A percentile compares a stretch with the other conserved stretches of the same genome.
Evolutionary conservation across 495 filamentous ascomycete genomes (phyloP).

Genomic region (Talaromyces adpressus): DNA sequence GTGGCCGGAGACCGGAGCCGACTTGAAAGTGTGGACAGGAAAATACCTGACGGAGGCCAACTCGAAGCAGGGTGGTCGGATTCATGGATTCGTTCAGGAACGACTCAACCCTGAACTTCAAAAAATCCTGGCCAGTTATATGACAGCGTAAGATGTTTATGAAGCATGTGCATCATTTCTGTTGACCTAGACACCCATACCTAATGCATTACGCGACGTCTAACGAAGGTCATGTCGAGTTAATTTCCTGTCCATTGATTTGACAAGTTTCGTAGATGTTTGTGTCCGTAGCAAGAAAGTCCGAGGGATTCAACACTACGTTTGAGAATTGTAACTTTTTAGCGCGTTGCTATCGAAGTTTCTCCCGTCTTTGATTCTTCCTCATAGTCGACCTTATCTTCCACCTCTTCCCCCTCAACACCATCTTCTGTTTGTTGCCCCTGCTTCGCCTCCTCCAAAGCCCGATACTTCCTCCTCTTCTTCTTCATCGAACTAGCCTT

Average conservation of each 20-base stretch:
- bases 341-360: not conserved
- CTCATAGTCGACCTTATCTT: slow-evolving; percentile 40
- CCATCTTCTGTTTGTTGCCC: slow-evolving; percentile 31
- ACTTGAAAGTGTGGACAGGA: slow-evolving; percentile 75
- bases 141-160: slow-evolving; percentile 22
- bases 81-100: slow-evolving; percentile 51
- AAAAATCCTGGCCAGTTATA: slow-evolving; percentile 49
- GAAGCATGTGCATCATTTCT: not conserved
- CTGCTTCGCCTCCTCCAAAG: slow-evolving; percentile 35
- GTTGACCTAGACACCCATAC: not conserved
- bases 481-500: slow-evolving; percentile 64
- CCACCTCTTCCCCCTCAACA: slow-evolving; percentile 38
- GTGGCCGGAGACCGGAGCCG: slow-evolving; percentile 68
- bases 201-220: not conserved
- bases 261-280: not conserved
- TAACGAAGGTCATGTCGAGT: not conserved
- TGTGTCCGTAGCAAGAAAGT: not conserved
- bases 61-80: slow-evolving; percentile 43
- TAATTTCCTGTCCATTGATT: not conserved
- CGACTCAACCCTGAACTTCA: slow-evolving; percentile 50
- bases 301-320: not conserved
- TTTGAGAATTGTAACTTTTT: not conserved
- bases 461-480: slow-evolving; percentile 56
- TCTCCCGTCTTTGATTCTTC: slow-evolving; percentile 12
- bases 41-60: slow-evolving; percentile 60